phyloP scores from a whole-genome alignment of 495 filamentous ascomycete genomes.

The Trichoderma parareesei region DNA sequence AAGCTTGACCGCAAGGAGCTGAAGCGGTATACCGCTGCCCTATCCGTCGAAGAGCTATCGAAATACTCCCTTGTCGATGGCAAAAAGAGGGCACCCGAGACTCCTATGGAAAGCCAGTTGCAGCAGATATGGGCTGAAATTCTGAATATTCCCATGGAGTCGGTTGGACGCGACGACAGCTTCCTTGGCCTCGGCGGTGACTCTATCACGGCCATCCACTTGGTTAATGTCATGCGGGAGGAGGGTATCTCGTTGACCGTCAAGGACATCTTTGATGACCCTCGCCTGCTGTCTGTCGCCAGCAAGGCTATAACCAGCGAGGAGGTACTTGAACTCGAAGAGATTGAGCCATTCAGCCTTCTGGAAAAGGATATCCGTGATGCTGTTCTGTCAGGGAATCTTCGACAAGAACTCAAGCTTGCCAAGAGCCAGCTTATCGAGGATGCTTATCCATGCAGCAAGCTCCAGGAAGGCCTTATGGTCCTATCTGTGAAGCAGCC shows the following conservation, averaged over 20 bases:
- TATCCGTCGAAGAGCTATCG: not conserved
- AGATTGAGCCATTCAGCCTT: conserved; percentile 8
- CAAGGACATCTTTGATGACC: conserved; percentile 35
- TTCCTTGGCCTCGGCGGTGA: conserved; percentile 61
- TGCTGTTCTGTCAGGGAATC: not conserved
- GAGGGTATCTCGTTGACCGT: not conserved
- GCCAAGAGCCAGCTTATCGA: conserved; percentile 21
- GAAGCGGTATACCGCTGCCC: conserved; percentile 21
- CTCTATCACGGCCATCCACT: conserved; percentile 40
- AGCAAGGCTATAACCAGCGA: not conserved
- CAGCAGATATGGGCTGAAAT: conserved; percentile 19
- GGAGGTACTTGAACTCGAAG: not conserved
- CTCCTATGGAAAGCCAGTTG: conserved; percentile 14
- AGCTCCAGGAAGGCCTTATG: conserved; percentile 46
- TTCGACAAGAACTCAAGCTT: not conserved
- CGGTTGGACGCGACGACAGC: conserved; percentile 40
- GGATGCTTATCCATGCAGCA: conserved; percentile 49
- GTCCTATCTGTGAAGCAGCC: conserved; percentile 28
- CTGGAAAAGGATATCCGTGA: not conserved
- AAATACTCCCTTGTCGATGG: not conserved
- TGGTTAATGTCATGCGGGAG: not conserved
- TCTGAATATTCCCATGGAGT: conserved; percentile 17
- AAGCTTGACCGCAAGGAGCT: conserved; percentile 57
- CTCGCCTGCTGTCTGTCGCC: conserved; percentile 19
- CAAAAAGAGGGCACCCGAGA: conserved; percentile 14